Percentiles rank a stretch among this genome's conserved stretches.
These are phyloP conservation scores for Nephromyces sp. DNA, from an alignment of 169 alveolate species.

Conservation along the genomic window DNA sequence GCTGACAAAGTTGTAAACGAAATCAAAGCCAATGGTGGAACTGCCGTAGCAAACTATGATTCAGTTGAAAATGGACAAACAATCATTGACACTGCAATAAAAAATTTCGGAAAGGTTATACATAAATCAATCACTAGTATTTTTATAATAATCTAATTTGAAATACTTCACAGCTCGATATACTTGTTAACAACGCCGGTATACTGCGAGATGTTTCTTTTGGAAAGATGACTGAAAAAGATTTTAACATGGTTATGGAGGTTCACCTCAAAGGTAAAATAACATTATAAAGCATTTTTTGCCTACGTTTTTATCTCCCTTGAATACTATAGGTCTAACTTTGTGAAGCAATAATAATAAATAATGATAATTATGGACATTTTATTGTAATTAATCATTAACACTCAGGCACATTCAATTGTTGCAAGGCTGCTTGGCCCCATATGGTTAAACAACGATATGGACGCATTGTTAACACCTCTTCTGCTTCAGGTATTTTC, in stretches of 20 bases:
- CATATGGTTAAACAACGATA: conserved; percentile 60
- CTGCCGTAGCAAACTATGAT: conserved; percentile 77
- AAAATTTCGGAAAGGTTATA: conserved; percentile 54
- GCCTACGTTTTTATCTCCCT: background rate
- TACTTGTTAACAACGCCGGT: conserved; percentile 80
- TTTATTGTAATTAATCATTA: background rate
- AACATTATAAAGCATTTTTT: background rate
- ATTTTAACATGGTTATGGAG: conserved; percentile 62
- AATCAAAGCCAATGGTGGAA: conserved; percentile 60
- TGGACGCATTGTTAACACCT: conserved; percentile 73
- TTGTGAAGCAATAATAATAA: background rate
- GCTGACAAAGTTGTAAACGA: conserved; percentile 66
- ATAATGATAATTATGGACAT: background rate
- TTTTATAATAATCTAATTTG: background rate
- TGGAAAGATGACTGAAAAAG: conserved; percentile 68
- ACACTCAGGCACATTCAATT: conserved; percentile 64
- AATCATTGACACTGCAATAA: conserved; percentile 72
- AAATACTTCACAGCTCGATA: conserved; percentile 47
- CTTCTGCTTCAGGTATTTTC: conserved; percentile 55
- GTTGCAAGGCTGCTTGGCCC: conserved; percentile 80
- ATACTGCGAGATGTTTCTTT: conserved; percentile 74
- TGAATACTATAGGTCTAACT: background rate
- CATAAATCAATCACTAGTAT: background rate
- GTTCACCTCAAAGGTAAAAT: conserved; percentile 8
- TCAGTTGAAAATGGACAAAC: conserved; percentile 74